These are phyloP conservation scores for Orbilia oligospora DNA, from an alignment of 2,329 filamentous ascomycete genomes.

Conservation along the genomic window DNA sequence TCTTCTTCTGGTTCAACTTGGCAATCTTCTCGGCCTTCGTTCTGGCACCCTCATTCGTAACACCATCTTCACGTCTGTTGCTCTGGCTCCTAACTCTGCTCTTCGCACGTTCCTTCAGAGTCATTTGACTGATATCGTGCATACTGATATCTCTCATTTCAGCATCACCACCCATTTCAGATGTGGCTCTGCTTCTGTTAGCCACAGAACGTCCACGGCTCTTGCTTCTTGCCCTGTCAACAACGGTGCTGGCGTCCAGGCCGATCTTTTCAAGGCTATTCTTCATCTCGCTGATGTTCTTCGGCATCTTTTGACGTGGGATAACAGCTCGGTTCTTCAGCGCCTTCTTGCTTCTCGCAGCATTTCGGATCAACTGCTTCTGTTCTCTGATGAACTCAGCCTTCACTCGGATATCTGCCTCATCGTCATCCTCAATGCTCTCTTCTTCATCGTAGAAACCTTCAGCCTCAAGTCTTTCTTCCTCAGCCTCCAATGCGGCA, in stretches of 20 bases:
- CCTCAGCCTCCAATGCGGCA: conserved; percentile 91
- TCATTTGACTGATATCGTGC: conserved; percentile 69
- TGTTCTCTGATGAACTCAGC: conserved; percentile 97
- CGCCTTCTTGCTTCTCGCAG: conserved; percentile 92
- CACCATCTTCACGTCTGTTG: conserved; percentile 80
- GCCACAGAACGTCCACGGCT: conserved; percentile 81
- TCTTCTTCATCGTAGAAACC: conserved; percentile 90
- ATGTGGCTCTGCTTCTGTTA: conserved; percentile 73
- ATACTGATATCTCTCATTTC: conserved; percentile 68
- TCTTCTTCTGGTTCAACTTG: conserved; percentile 96
- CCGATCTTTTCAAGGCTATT: conserved; percentile 86
- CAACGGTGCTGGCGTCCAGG: conserved; percentile 82
- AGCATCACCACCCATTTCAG: conserved; percentile 81
- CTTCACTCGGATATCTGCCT: conserved; percentile 89
- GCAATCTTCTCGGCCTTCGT: conserved; percentile 86
- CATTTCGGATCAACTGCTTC: conserved; percentile 90
- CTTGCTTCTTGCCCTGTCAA: conserved; percentile 79
- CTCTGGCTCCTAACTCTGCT: conserved; percentile 78
- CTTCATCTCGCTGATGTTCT: conserved; percentile 89
- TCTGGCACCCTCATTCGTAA: conserved; percentile 77
- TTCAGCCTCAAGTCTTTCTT: conserved; percentile 90
- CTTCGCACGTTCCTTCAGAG: conserved; percentile 77
- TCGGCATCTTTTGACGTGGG: conserved; percentile 80
- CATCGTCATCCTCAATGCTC: conserved; percentile 87
- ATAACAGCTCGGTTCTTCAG: conserved; percentile 98